phyloP scores from a whole-genome alignment of 2,329 filamentous ascomycete species.

The Pyrenophora seminiperda region DNA sequence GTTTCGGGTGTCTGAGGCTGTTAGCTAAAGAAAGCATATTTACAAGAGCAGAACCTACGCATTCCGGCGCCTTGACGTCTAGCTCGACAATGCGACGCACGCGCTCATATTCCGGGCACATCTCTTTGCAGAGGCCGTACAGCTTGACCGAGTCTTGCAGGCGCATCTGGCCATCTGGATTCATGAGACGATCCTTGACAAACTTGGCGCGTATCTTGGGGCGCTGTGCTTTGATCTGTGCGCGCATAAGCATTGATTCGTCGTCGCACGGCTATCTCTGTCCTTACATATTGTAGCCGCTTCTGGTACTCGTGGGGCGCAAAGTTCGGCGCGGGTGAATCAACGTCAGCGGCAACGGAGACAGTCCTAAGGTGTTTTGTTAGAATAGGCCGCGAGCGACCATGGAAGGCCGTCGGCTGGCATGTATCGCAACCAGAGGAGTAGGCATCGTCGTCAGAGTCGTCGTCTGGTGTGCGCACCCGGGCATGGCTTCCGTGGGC shows the following conservation, averaged over 20 bases:
- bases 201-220: constrained; percentile 47
- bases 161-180: constrained; percentile 63
- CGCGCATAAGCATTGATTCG: constrained; percentile 15
- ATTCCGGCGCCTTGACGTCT: constrained; percentile 65
- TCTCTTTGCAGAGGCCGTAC: constrained; percentile 65
- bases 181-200: constrained; percentile 38
- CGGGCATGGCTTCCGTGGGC: constrained; percentile 10
- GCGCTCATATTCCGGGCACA: constrained; percentile 69
- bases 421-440: constrained; percentile 3
- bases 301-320: constrained; percentile 30
- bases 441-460: constrained; percentile 1
- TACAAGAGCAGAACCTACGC: constrained; percentile 26
- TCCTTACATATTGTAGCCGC: constrained; percentile 35
- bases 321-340: constrained; percentile 30
- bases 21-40: background rate
- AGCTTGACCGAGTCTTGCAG: constrained; percentile 66
- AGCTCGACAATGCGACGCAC: constrained; percentile 66
- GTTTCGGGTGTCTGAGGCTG: constrained; percentile 32
- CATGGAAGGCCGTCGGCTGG: constrained; percentile 12
- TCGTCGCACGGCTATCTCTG: background rate
- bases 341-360: constrained; percentile 8
- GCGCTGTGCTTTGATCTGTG: constrained; percentile 50
- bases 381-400: constrained; percentile 33
- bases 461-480: constrained; percentile 9
- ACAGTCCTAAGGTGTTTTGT: constrained; percentile 17